Evolutionary conservation across 106 monocot species (phyloP).

Genomic region (Phalaenopsis aphrodite): DNA sequence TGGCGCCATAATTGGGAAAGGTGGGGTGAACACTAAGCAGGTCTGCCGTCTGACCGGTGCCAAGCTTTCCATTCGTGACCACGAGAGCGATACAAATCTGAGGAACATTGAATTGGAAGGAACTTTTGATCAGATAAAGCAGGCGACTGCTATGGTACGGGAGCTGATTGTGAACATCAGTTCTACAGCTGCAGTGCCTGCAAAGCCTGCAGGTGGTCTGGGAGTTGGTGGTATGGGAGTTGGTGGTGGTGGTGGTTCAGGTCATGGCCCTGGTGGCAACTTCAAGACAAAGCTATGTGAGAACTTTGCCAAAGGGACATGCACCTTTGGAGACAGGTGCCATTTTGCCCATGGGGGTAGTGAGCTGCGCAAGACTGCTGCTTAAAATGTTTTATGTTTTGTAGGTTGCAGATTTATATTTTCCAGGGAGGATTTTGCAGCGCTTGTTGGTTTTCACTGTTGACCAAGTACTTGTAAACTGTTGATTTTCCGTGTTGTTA

Average conservation of each 20-base stretch:
- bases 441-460: too few species aligned
- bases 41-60: slow-evolving; percentile 56
- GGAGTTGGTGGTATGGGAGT: slow-evolving; percentile 19
- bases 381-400: not conserved
- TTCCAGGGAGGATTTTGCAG: too few species aligned
- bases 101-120: slow-evolving; percentile 79
- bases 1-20: slow-evolving; percentile 79
- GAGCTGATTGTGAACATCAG: slow-evolving; percentile 53
- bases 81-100: slow-evolving; percentile 56
- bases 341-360: slow-evolving; percentile 37
- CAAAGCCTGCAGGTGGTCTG: not conserved
- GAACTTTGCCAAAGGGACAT: slow-evolving; percentile 55
- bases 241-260: not conserved
- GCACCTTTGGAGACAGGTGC: slow-evolving; percentile 72
- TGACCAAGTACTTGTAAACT: too few species aligned
- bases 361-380: slow-evolving; percentile 47
- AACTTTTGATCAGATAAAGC: slow-evolving; percentile 65
- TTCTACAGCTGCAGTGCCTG: slow-evolving; percentile 6
- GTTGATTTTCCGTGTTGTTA: too few species aligned
- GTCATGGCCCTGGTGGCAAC: slow-evolving; percentile 20
- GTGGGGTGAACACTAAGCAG: slow-evolving; percentile 67
- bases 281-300: slow-evolving; percentile 71
- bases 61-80: slow-evolving; percentile 64
- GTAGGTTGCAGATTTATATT: too few species aligned
- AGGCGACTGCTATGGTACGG: slow-evolving; percentile 51